Evolutionary conservation across 768 basidiomycete genomes (phyloP).

Genomic region (Tylopilus sp.): DNA sequence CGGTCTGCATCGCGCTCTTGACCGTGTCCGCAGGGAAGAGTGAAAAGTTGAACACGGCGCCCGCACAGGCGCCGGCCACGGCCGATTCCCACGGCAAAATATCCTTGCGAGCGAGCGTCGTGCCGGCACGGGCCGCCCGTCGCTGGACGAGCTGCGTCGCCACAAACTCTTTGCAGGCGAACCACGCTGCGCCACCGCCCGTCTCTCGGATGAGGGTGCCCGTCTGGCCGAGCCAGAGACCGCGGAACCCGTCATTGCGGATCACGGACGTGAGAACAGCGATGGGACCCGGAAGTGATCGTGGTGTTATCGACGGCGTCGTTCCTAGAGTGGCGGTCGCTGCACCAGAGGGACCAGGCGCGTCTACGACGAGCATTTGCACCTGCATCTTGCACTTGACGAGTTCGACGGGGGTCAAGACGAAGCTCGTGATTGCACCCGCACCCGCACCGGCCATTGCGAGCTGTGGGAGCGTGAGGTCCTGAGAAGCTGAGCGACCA

Average conservation of each 20-base stretch:
- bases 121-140: constrained; percentile 32
- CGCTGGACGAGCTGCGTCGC: constrained; percentile 56
- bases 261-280: constrained; percentile 63
- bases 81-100: constrained; percentile 81
- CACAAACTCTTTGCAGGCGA: constrained; percentile 79
- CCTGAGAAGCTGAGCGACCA: constrained; percentile 33
- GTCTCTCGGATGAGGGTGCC: constrained; percentile 93
- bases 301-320: constrained; percentile 7
- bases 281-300: constrained; percentile 66
- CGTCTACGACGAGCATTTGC: constrained; percentile 61
- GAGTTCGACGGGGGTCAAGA: constrained; percentile 90
- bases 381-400: constrained; percentile 99
- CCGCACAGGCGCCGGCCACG: constrained; percentile 81
- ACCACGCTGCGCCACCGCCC: constrained; percentile 90
- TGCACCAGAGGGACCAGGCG: constrained; percentile 15
- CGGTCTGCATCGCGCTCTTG: constrained; percentile 94
- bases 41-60: constrained; percentile 81
- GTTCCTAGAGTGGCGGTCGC: constrained; percentile 10
- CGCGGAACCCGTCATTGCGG: constrained; percentile 65
- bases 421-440: constrained; percentile 80
- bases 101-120: constrained; percentile 37
- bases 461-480: constrained; percentile 64
- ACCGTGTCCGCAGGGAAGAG: constrained; percentile 94
- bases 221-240: constrained; percentile 96
- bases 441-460: constrained; percentile 84